Conservation (phyloP, 2,329 filamentous ascomycete genomes). For the Teratosphaeria pseudoeucalypti region DNA sequence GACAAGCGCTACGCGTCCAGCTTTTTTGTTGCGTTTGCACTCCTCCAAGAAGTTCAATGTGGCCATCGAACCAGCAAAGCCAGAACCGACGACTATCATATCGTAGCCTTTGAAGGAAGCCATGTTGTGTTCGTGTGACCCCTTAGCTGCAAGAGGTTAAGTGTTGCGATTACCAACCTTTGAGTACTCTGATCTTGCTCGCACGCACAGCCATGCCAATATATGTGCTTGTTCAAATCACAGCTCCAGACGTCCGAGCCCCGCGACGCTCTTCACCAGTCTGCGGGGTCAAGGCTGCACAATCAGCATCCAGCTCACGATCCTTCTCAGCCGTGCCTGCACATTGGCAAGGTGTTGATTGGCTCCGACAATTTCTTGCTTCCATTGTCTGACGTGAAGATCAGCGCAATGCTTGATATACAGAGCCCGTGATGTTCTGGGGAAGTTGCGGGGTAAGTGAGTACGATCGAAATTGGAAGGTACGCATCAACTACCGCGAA, state of each 20-base stretch:
- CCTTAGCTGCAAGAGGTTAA: neutral
- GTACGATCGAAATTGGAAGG: no score
- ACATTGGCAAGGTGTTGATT: neutral
- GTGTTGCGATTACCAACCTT: neutral
- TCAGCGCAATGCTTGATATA: neutral
- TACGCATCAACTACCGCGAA: no score
- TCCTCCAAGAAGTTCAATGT: slow-evolving; percentile 33
- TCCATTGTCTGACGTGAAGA: neutral
- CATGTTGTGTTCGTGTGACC: slow-evolving; percentile 7
- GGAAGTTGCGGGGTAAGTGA: neutral
- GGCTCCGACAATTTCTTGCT: neutral
- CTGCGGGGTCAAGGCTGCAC: neutral
- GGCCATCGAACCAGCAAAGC: slow-evolving; percentile 32
- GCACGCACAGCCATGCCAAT: neutral
- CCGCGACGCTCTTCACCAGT: neutral
- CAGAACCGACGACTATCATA: slow-evolving; percentile 31
- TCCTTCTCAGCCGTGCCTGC: neutral
- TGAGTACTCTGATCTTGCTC: neutral
- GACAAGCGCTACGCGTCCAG: slow-evolving; percentile 29
- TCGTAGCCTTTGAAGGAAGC: slow-evolving; percentile 26
- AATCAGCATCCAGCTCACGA: neutral
- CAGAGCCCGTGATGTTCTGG: neutral
- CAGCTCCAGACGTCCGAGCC: neutral
- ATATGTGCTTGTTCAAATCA: neutral
- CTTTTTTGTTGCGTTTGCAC: slow-evolving; percentile 26